Evolutionary conservation across 306 rosid genomes (phyloP).

Genomic region (Arachis hypogaea): DNA sequence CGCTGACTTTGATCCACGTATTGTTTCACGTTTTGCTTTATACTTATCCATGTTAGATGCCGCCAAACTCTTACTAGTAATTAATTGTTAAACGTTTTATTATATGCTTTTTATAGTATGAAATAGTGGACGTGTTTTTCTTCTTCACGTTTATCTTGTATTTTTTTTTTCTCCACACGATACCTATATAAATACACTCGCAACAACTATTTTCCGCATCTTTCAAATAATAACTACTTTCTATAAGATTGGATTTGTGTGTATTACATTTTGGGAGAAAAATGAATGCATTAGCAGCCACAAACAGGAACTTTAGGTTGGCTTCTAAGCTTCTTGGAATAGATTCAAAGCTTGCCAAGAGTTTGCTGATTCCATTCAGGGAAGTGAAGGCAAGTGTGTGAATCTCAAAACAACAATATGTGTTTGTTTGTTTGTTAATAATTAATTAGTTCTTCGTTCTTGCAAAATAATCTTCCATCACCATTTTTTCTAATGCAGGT

Average conservation of each 20-base stretch:
- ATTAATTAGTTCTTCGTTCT: neutral
- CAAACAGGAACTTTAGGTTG: constrained; percentile 37
- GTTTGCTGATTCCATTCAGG: too few relatives aligned
- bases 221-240: constrained; percentile 19
- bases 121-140: too few relatives aligned
- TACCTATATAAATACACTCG: neutral
- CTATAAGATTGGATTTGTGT: constrained; percentile 3
- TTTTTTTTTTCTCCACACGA: neutral
- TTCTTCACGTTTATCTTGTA: too few relatives aligned
- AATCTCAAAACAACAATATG: neutral
- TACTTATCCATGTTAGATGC: constrained; percentile 9
- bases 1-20: constrained; percentile 33
- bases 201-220: constrained; percentile 30
- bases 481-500: constrained; percentile 45
- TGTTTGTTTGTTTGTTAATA: too few relatives aligned
- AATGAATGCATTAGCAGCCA: constrained; percentile 79
- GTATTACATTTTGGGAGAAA: constrained; percentile 2
- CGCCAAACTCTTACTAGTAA: constrained; percentile 8
- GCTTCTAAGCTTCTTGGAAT: too few relatives aligned
- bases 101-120: too few relatives aligned
- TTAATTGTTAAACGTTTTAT: too few relatives aligned
- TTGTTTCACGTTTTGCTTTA: constrained; percentile 8
- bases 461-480: neutral
- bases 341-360: too few relatives aligned
- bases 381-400: constrained; percentile 53